Evolutionary conservation across 2,329 filamentous ascomycete species (phyloP).

Genomic region (Ascomycota sp.): DNA sequence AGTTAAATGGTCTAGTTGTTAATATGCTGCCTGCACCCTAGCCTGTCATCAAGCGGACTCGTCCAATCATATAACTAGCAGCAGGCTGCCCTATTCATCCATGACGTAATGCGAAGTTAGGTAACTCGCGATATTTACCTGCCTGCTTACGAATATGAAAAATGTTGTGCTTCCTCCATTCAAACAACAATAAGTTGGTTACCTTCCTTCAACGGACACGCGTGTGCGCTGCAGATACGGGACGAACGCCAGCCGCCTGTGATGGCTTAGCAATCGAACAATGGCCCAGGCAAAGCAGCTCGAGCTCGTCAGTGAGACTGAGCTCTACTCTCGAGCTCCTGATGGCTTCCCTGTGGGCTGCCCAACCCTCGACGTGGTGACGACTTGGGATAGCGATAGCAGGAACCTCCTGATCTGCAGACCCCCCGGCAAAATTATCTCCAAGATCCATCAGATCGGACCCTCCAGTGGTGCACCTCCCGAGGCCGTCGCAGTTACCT

Average conservation of each 20-base stretch:
- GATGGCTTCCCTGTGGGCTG: constrained; percentile 47
- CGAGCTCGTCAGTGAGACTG: constrained; percentile 31
- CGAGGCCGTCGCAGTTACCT: constrained; percentile 28
- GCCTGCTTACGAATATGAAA: no score
- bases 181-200: no score
- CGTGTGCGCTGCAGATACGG: background rate
- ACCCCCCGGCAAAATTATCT: constrained; percentile 46
- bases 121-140: no score
- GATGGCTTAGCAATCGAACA: no score
- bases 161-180: no score
- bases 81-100: no score
- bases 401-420: constrained; percentile 55
- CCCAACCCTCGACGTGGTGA: constrained; percentile 66
- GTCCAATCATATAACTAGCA: no score
- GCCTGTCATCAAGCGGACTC: no score
- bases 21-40: no score
- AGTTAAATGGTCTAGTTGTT: no score
- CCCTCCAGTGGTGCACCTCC: constrained; percentile 18
- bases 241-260: background rate
- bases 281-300: constrained; percentile 15
- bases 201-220: no score
- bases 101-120: no score
- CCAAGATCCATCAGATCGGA: constrained; percentile 25
- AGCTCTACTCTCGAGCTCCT: constrained; percentile 30
- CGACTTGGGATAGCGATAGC: constrained; percentile 41